A percentile compares a stretch with the other conserved stretches of the same genome.
These are phyloP conservation scores for Didymosphaeria variabile DNA, from an alignment of 2,329 filamentous ascomycete genomes.

Conservation along the genomic window DNA sequence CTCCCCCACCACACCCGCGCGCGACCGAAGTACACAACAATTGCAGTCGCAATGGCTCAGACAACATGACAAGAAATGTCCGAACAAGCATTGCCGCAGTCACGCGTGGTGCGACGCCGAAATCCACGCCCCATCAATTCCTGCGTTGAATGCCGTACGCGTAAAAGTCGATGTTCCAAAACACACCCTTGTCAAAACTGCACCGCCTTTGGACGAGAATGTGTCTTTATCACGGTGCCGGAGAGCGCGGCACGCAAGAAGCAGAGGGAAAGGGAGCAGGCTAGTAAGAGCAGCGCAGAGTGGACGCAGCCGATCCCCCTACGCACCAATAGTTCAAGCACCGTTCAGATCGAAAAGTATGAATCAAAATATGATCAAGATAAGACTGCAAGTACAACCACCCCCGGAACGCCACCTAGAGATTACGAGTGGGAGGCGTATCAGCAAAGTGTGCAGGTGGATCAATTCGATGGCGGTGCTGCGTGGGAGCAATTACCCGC, in stretches of 20 bases:
- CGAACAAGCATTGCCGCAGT: constrained; percentile 49
- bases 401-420: constrained; percentile 48
- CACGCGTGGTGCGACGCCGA: constrained; percentile 49
- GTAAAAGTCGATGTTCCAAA: constrained; percentile 51
- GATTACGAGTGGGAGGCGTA: constrained; percentile 53
- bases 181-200: constrained; percentile 52
- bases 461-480: constrained; percentile 42
- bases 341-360: constrained; percentile 35
- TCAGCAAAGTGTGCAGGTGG: constrained; percentile 49
- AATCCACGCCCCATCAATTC: constrained; percentile 52
- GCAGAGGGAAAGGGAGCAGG: constrained; percentile 43
- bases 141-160: constrained; percentile 50
- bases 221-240: constrained; percentile 50
- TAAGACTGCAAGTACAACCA: constrained; percentile 44
- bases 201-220: constrained; percentile 50
- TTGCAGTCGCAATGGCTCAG: constrained; percentile 35
- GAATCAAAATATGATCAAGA: constrained; percentile 35
- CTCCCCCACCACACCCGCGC: constrained; percentile 21
- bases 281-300: constrained; percentile 41
- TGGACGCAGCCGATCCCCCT: constrained; percentile 50
- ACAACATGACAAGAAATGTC: constrained; percentile 47
- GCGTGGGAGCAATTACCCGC: constrained; percentile 49
- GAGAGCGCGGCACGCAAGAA: constrained; percentile 50
- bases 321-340: constrained; percentile 36
- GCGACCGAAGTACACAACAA: constrained; percentile 26